Evolutionary conservation across 371 early-diverging fungal species (phyloP), one percentile per base, ranked within the genome.

Genomic region (Mortierella sp.): DNA sequence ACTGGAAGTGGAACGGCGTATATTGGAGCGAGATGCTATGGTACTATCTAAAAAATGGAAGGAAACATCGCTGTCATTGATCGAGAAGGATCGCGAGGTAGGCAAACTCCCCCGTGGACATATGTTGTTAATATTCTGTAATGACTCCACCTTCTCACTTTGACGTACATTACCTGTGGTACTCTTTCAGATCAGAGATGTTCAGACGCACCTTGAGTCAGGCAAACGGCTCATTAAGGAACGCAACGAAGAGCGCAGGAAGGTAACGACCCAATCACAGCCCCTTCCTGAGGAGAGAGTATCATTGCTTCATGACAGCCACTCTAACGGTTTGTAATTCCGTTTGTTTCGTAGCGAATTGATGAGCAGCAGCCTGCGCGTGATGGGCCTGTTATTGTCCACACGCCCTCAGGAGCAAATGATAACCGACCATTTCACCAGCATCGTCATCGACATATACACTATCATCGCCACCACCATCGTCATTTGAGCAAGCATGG

Each of bases 41-140:
- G 24, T 61, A 14, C 27, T 65, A 12, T 57, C 61, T 12, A 65
- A 27, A 47, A 65, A 66, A 24, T 66, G 57, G 58, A 56, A 57
- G 27, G 72, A 72, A 7, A 55, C 61, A 4, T 30, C 56, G 11
- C 12, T 43, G 14, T 37, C n/a, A 7, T 26, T 60, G 6, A 37
- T 28, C 41, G 72, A 72, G 48, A 72, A 52, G 28, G 66, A 72
- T 42, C 65, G 61, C 26, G 72, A 72, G 62, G 72, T 60, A 66
- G 11, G n/a, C n/a, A n/a, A n/a, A n/a, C n/a, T n/a, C n/a, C n/a
- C n/a, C n/a, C n/a, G n/a, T n/a, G n/a, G n/a, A n/a, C n/a, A n/a
- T n/a, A n/a, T n/a, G n/a, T n/a, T n/a, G n/a, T n/a, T n/a, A n/a
- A n/a, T n/a, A n/a, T n/a, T n/a, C n/a, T n/a, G n/a, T n/a, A n/a